Percentiles rank a stretch among this genome's conserved stretches.
phyloP scores from a whole-genome alignment of 2,329 filamentous ascomycete genomes.

The Graphilbum fragrans region DNA sequence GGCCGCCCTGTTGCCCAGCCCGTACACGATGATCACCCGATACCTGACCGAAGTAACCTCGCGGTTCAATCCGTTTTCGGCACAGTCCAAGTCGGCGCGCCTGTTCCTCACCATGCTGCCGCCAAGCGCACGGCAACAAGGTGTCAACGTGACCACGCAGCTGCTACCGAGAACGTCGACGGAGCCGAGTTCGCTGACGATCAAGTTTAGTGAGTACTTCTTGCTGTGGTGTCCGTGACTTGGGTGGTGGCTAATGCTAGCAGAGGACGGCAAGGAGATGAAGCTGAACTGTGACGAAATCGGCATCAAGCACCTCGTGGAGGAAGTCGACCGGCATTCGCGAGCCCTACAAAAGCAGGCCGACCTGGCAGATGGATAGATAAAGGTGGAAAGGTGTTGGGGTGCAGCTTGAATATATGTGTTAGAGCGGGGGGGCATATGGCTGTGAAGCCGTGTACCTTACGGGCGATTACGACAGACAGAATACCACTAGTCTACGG shows the following conservation, averaged over 20 bases:
- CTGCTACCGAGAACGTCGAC: slow-evolving; percentile 60
- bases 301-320: slow-evolving; percentile 74
- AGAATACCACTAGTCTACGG: no score
- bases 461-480: no score
- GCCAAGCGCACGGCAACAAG: slow-evolving; percentile 57
- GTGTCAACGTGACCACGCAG: slow-evolving; percentile 67
- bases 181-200: slow-evolving; percentile 53
- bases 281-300: slow-evolving; percentile 68
- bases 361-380: slow-evolving; percentile 47
- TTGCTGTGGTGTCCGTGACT: not conserved
- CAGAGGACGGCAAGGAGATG: slow-evolving; percentile 90
- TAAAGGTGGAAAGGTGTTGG: not conserved
- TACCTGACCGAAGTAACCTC: slow-evolving; percentile 78
- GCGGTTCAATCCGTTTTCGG: slow-evolving; percentile 85
- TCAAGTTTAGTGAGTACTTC: slow-evolving; percentile 70
- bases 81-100: slow-evolving; percentile 67
- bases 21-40: slow-evolving; percentile 67
- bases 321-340: slow-evolving; percentile 85
- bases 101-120: slow-evolving; percentile 81
- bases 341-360: slow-evolving; percentile 70
- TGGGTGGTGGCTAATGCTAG: not conserved
- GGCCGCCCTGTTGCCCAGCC: no score
- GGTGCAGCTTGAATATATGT: no score
- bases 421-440: not conserved
- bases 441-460: not conserved